A percentile compares a stretch with the other conserved stretches of the same genome.
Evolutionary conservation across 352 stramenopile species (phyloP).

Genomic region (Saprolegnia parasitica): DNA sequence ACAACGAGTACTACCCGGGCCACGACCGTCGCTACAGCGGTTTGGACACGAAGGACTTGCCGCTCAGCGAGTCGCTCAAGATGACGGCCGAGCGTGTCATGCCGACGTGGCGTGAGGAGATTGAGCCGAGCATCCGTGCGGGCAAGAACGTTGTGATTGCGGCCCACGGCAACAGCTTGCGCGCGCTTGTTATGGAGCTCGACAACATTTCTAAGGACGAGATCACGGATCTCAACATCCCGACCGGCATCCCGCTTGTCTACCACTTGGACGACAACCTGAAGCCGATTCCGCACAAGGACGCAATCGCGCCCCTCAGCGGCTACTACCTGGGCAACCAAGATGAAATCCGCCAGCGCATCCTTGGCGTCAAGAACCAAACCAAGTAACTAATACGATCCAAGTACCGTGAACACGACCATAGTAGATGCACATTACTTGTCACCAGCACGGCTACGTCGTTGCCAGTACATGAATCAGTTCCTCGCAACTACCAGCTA

Average conservation of each 20-base stretch:
- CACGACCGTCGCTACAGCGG: slow-evolving; percentile 89
- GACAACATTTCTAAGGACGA: slow-evolving; percentile 89
- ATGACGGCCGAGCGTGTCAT: slow-evolving; percentile 90
- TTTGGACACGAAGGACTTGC: slow-evolving; percentile 80
- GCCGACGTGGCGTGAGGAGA: slow-evolving; percentile 88
- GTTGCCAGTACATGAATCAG: no score
- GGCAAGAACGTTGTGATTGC: slow-evolving; percentile 95
- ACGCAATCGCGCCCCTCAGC: slow-evolving; percentile 80
- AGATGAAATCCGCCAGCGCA: slow-evolving; percentile 93
- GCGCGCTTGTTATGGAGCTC: slow-evolving; percentile 92
- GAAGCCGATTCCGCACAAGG: slow-evolving; percentile 72
- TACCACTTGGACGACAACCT: slow-evolving; percentile 86
- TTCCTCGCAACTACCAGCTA: no score
- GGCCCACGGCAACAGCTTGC: slow-evolving; percentile 92
- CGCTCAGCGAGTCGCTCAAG: slow-evolving; percentile 91
- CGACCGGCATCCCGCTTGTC: slow-evolving; percentile 85
- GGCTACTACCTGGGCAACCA: slow-evolving; percentile 91
- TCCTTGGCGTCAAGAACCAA: slow-evolving; percentile 97
- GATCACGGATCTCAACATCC: slow-evolving; percentile 94
- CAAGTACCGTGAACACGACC: neutral
- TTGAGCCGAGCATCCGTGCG: slow-evolving; percentile 86
- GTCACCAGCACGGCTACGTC: neutral
- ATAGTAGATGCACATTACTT: neutral
- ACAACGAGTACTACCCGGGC: slow-evolving; percentile 89
- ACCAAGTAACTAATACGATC: slow-evolving; percentile 81